These are phyloP conservation scores for Sclerotinia borealis DNA, from an alignment of 2,329 filamentous ascomycete species.

Conservation along the genomic window DNA sequence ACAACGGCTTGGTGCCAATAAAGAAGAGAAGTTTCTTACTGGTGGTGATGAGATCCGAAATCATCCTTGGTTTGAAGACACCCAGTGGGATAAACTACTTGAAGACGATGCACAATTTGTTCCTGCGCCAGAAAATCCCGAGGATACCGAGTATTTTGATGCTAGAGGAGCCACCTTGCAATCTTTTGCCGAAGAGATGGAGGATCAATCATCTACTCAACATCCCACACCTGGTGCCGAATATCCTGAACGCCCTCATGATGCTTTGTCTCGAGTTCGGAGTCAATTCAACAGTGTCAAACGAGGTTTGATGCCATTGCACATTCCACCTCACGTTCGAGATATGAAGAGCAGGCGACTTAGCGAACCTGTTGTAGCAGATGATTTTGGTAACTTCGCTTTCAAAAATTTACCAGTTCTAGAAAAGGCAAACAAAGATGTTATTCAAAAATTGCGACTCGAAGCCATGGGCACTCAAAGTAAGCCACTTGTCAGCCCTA, in stretches of 20 bases:
- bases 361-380: slow-evolving; percentile 80
- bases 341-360: slow-evolving; percentile 82
- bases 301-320: slow-evolving; percentile 86
- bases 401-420: slow-evolving; percentile 97
- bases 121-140: slow-evolving; percentile 83
- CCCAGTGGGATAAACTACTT: slow-evolving; percentile 87
- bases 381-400: slow-evolving; percentile 93
- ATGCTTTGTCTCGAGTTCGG: slow-evolving; percentile 83
- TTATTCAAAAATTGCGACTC: slow-evolving; percentile 90
- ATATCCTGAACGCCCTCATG: slow-evolving; percentile 85
- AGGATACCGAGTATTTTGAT: slow-evolving; percentile 98
- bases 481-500: slow-evolving; percentile 37
- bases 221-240: slow-evolving; percentile 63
- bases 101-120: slow-evolving; percentile 96
- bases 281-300: slow-evolving; percentile 85
- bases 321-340: slow-evolving; percentile 93
- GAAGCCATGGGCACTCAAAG: slow-evolving; percentile 71
- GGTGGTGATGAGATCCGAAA: slow-evolving; percentile 87
- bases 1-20: slow-evolving; percentile 78
- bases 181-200: slow-evolving; percentile 88
- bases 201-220: slow-evolving; percentile 78
- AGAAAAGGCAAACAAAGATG: slow-evolving; percentile 97
- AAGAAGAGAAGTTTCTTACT: slow-evolving; percentile 71
- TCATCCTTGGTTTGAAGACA: slow-evolving; percentile 80
- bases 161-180: slow-evolving; percentile 84